Evolutionary conservation across 371 early-diverging fungal genomes (phyloP).

Genomic region (Mucor irregularis): DNA sequence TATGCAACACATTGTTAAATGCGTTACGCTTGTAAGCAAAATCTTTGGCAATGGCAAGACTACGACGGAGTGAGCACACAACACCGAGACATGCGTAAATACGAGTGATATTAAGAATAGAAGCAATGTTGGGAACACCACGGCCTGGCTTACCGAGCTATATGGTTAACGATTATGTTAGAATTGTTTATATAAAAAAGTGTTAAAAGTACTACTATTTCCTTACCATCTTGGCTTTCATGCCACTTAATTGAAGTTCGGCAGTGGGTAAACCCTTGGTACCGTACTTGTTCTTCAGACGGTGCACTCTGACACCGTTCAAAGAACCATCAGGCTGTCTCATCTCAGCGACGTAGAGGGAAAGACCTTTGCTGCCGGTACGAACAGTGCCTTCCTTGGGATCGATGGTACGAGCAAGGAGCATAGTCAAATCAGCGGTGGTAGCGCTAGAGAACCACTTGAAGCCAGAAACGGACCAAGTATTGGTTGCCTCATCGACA

Average conservation of each 20-base stretch:
- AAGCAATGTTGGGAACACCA: slow-evolving; percentile 62
- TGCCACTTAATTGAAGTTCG: slow-evolving; percentile 59
- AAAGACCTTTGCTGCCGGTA: slow-evolving; percentile 58
- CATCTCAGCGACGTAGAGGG: slow-evolving; percentile 62
- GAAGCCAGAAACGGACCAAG: slow-evolving; percentile 63
- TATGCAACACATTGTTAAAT: slow-evolving; percentile 1
- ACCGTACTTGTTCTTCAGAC: slow-evolving; percentile 69
- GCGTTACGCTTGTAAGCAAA: slow-evolving; percentile 60
- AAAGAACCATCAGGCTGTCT: slow-evolving; percentile 52
- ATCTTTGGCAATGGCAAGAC: slow-evolving; percentile 54
- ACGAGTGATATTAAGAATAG: slow-evolving; percentile 67
- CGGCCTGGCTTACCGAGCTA: slow-evolving; percentile 46
- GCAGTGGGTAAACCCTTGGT: slow-evolving; percentile 76
- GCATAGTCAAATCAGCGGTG: slow-evolving; percentile 66
- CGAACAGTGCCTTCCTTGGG: slow-evolving; percentile 35
- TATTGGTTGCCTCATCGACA: slow-evolving; percentile 32
- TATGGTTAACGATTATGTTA: too few relatives aligned
- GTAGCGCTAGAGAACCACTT: slow-evolving; percentile 79
- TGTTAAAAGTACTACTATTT: too few relatives aligned
- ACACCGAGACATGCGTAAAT: slow-evolving; percentile 57
- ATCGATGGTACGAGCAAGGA: slow-evolving; percentile 60
- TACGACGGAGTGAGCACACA: slow-evolving; percentile 42
- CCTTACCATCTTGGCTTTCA: slow-evolving; percentile 57
- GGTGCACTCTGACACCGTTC: slow-evolving; percentile 63
- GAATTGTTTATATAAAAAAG: too few relatives aligned